Evolutionary conservation across 495 filamentous ascomycete species (phyloP), one percentile per base, ranked within the genome.

Genomic region (Talaromyces liani): DNA sequence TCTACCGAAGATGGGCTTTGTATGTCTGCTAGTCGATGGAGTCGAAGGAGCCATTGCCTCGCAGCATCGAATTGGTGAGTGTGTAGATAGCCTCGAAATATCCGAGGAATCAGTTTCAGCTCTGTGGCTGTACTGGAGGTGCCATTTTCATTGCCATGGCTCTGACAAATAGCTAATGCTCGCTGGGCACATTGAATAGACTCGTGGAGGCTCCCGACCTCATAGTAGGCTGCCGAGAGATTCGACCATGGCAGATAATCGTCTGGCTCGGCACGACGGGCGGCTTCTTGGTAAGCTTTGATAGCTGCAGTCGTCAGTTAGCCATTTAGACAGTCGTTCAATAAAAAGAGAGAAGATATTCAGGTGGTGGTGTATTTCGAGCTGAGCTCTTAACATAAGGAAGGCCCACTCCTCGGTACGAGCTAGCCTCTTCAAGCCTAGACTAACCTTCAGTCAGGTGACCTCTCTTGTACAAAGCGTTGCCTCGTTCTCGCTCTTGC

Each of bases 201-300:
- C 45, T 62, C 25, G 39, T 51, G 9, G 16, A 51, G 18, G n/a
- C 51, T 49, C 18, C 60, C 60, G n/a, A 22, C 45, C 47, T 62
- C 60, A 34, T 51, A 62, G 29, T 62, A 62, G 10, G 60, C 60
- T 10, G 60, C 60, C 6, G 60, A 62, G 45, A 62, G 60, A 18
- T 62, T 62, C 14, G 60, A 62, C 60, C 60, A 62, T 20, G 60
- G 60, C 18, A 62, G 47, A 24, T 62, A 54, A 25, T 62, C 60
- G 60, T 62, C 47, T 4, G 41, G 27, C 6, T 18, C 45, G 29
- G 60, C 60, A 24, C 22, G 39, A n/a, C 24, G 60, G 29, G 60
- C 41, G 27, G 60, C 60, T n/a, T 62, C 22, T 33, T 62, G 41
- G 29, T 62, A 62, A 20, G 45, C 45, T 39, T 62, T 62, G 41